Conservation (phyloP, 805 yeast species). For the Ogataea ganodermae region DNA sequence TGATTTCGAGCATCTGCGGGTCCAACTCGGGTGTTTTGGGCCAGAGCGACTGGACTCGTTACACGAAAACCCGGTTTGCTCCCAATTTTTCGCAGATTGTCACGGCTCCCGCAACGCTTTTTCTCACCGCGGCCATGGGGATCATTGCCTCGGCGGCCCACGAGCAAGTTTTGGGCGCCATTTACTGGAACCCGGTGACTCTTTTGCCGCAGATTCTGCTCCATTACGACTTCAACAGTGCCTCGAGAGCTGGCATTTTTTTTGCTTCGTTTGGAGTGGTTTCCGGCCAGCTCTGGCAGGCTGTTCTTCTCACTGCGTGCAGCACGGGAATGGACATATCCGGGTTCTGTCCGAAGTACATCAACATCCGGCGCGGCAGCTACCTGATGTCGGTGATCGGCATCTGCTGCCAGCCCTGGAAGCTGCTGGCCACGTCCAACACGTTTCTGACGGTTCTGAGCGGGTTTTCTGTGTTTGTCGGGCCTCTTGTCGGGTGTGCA, state of each 20-base stretch:
- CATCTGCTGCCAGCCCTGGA: constrained; percentile 45
- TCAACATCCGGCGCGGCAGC: constrained; percentile 50
- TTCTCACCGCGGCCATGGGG: constrained; percentile 70
- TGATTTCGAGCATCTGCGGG: constrained; percentile 43
- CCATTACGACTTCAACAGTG: constrained; percentile 38
- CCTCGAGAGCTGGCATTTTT: constrained; percentile 50
- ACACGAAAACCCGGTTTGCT: constrained; percentile 28
- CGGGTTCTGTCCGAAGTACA: constrained; percentile 46
- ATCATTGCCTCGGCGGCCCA: constrained; percentile 57
- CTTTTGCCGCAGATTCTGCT: constrained; percentile 42
- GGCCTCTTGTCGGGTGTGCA: constrained; percentile 26
- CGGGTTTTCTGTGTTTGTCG: constrained; percentile 71
- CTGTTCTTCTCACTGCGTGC: constrained; percentile 41
- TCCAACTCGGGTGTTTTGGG: constrained; percentile 42
- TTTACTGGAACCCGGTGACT: constrained; percentile 55
- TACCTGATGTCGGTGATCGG: constrained; percentile 39
- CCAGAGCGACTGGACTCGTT: constrained; percentile 46
- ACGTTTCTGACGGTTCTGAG: constrained; percentile 66
- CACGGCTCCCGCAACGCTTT: constrained; percentile 53
- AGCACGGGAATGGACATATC: constrained; percentile 55
- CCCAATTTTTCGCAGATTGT: constrained; percentile 23
- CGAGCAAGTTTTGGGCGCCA: constrained; percentile 43
- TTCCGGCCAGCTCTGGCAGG: constrained; percentile 41
- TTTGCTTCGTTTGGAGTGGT: constrained; percentile 43
- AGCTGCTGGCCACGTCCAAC: constrained; percentile 38